Evolutionary conservation across 2,329 filamentous ascomycete species (phyloP).

Genomic region (Scedosporium minutisporum): DNA sequence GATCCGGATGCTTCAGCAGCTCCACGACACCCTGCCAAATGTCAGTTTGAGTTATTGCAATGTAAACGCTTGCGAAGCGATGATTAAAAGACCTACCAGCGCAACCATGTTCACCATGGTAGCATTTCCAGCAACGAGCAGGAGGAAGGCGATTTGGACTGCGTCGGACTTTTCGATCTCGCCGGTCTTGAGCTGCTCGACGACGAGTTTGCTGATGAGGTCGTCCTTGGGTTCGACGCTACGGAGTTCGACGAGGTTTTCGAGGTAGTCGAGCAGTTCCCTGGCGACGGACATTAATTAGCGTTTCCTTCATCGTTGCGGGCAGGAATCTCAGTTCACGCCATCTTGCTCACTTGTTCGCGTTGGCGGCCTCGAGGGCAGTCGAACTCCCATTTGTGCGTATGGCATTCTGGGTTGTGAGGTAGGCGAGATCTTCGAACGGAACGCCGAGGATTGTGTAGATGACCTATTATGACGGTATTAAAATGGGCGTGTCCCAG

Average conservation of each 20-base stretch:
- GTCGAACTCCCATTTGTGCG: constrained; percentile 37
- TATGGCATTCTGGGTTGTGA: constrained; percentile 36
- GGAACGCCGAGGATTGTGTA: constrained; percentile 40
- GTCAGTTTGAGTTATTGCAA: constrained; percentile 1
- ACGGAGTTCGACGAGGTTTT: constrained; percentile 29
- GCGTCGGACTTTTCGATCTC: constrained; percentile 29
- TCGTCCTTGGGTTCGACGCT: constrained; percentile 30
- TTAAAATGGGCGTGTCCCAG: constrained; percentile 16
- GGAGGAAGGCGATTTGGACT: constrained; percentile 37
- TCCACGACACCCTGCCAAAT: constrained; percentile 28
- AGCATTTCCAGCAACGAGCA: constrained; percentile 41
- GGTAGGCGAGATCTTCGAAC: constrained; percentile 32
- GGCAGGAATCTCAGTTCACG: too few species aligned
- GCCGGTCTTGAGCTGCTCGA: constrained; percentile 28
- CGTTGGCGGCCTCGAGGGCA: constrained; percentile 32
- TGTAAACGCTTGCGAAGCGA: fast-evolving
- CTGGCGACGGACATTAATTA: constrained; percentile 12
- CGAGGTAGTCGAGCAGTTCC: constrained; percentile 35
- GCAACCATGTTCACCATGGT: constrained; percentile 43
- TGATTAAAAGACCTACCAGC: constrained; percentile 19
- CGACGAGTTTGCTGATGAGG: constrained; percentile 33
- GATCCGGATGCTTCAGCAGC: constrained; percentile 31
- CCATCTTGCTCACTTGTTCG: constrained; percentile 24
- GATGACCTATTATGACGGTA: constrained; percentile 26
- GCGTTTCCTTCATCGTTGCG: not conserved